Evolutionary conservation across 2,329 filamentous ascomycete genomes (phyloP), one percentile per base, ranked within the genome.

Genomic region (Rachicladosporium sp.): DNA sequence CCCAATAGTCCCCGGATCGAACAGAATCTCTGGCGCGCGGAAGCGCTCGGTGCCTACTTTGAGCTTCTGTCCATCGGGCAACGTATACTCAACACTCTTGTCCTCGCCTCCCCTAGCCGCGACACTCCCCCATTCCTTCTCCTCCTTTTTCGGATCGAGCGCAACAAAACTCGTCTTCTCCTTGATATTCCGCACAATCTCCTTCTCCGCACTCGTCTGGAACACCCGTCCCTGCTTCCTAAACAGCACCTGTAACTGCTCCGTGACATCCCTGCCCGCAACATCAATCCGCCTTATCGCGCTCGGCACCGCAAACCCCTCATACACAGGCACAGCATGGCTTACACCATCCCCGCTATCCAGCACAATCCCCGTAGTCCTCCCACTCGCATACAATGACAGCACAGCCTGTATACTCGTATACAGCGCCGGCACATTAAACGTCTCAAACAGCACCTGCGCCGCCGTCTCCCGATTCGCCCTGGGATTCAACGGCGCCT

Each of bases 121-220:
- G 35, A 61, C 65, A 42, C 69, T 71, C 43, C 80, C 74, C 87
- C 88, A 98, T 47, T 96, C 91, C 65, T 94, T 94, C 67, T 98
- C 91, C 62, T 98, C 91, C 52, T 83, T 87, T 58, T 82, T 81
- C 6, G 91, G 88, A 60, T 96, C 88, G 38, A 83, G 67, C 15
- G 91, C 87, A 31, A 98, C 82, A 60, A 96, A 98, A 42, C 84
- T 82, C 35, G 86, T 81, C 57, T 83, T 84, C 71, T 98, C 91
- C 68, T 98, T 98, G 67, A 98, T 95, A 62, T 86, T 74, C 49
- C 89, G 78, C 42, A 98, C 91, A n/a, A 95, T 87, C 66, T 98
- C 91, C 68, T 98, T 98, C 70, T 98, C 91, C 9, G 91, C 91
- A 59, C 87, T 95, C 11, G 91, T 98, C 65, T 96, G 89, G 61